phyloP scores from a whole-genome alignment of 306 rosid species.

The Castanopsis chinensis region DNA sequence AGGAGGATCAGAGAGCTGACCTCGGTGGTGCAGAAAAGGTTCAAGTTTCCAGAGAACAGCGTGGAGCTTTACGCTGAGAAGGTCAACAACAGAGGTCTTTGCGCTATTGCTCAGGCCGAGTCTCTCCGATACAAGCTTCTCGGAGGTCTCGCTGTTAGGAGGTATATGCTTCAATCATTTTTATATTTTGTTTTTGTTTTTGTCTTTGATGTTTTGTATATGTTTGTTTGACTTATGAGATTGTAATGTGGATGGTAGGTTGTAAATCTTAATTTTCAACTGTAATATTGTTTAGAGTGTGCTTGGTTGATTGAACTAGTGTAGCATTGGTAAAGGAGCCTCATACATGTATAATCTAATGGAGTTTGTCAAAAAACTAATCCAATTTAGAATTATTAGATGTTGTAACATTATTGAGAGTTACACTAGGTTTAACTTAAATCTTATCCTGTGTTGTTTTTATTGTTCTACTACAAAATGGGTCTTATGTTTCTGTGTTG shows the following conservation, averaged over 20 bases:
- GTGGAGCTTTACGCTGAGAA: conserved; percentile 81
- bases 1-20: conserved; percentile 69
- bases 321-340: no score
- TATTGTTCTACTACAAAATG: background rate
- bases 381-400: no score
- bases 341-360: no score
- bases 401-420: no score
- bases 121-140: conserved; percentile 74
- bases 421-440: no score
- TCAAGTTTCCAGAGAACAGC: conserved; percentile 67
- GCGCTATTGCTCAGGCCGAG: conserved; percentile 67
- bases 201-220: background rate
- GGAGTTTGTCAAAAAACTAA: no score
- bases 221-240: background rate
- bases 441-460: no score
- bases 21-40: conserved; percentile 70
- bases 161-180: conserved; percentile 27
- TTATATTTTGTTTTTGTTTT: background rate
- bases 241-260: background rate
- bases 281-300: background rate
- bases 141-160: conserved; percentile 68
- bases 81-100: conserved; percentile 67
- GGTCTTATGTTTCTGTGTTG: background rate
- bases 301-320: background rate
- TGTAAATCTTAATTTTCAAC: background rate